These are phyloP conservation scores for Xylaria curta DNA, from an alignment of 495 filamentous ascomycete species.

Conservation along the genomic window DNA sequence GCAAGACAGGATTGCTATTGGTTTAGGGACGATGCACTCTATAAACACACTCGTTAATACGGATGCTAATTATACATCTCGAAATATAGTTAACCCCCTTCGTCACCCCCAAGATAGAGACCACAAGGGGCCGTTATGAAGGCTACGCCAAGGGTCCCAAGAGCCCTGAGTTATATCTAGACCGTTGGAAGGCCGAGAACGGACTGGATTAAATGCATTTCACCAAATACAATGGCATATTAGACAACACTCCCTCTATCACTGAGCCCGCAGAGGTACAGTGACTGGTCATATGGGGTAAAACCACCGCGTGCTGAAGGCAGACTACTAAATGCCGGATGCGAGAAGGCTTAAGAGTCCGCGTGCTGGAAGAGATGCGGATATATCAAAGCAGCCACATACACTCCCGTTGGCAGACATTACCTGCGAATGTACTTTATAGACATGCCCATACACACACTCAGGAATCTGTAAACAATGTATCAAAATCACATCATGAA, in stretches of 20 bases:
- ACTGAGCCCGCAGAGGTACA: neutral
- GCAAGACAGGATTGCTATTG: neutral
- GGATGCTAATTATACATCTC: slow-evolving; percentile 24
- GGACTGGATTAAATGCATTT: slow-evolving; percentile 58
- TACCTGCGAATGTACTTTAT: slow-evolving; percentile 2
- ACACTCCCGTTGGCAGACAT: neutral
- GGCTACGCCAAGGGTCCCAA: slow-evolving; percentile 55
- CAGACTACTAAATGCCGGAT: neutral
- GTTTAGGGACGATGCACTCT: neutral
- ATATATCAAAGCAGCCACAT: neutral
- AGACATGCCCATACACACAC: slow-evolving; percentile 8
- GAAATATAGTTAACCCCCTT: slow-evolving; percentile 80
- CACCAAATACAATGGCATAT: neutral
- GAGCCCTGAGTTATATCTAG: slow-evolving; percentile 65
- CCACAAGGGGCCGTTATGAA: slow-evolving; percentile 56
- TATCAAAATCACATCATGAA: neutral
- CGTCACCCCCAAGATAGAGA: slow-evolving; percentile 68
- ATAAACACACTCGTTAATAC: neutral
- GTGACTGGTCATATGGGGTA: neutral
- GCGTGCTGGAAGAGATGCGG: neutral
- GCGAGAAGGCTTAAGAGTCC: neutral
- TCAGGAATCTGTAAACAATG: neutral
- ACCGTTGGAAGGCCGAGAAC: slow-evolving; percentile 73
- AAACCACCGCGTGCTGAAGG: neutral
- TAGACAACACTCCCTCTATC: neutral